phyloP scores from a whole-genome alignment of 2,329 filamentous ascomycete genomes.

The Aspergillus pseudotamarii region DNA sequence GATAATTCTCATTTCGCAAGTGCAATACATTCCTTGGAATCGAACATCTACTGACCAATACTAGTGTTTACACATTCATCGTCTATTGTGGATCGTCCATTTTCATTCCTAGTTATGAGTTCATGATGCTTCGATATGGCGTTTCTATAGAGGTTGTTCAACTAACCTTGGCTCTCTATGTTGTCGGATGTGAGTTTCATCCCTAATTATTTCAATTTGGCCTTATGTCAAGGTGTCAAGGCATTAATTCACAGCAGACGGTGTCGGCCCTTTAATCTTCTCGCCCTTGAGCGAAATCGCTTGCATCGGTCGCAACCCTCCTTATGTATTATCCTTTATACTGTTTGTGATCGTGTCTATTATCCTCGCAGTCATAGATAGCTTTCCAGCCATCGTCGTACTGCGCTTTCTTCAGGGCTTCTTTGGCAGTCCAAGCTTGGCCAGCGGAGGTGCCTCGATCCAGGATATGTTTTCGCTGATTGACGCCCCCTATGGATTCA shows the following conservation, averaged over 20 bases:
- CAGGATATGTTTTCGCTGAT: slow-evolving; percentile 50
- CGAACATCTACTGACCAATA: neutral
- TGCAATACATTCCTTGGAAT: too few relatives aligned
- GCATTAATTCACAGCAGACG: slow-evolving; percentile 37
- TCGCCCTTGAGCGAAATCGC: slow-evolving; percentile 70
- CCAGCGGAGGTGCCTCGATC: slow-evolving; percentile 56
- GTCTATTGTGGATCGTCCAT: slow-evolving; percentile 41
- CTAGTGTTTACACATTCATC: slow-evolving; percentile 39
- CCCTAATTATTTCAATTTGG: neutral
- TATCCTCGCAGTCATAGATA: slow-evolving; percentile 64
- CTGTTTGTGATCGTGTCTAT: slow-evolving; percentile 70
- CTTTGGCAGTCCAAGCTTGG: slow-evolving; percentile 67
- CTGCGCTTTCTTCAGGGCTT: slow-evolving; percentile 67
- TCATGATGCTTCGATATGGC: slow-evolving; percentile 30
- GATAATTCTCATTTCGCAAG: slow-evolving; percentile 10
- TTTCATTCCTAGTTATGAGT: slow-evolving; percentile 31
- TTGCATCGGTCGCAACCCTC: slow-evolving; percentile 65
- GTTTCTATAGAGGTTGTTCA: slow-evolving; percentile 31
- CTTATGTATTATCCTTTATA: slow-evolving; percentile 69
- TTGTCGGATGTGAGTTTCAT: slow-evolving; percentile 23
- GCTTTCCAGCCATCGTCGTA: slow-evolving; percentile 66
- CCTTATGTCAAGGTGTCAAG: neutral
- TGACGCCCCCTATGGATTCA: slow-evolving; percentile 63
- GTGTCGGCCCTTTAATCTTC: slow-evolving; percentile 66
- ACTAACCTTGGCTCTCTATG: slow-evolving; percentile 39